Evolutionary conservation across 805 yeast species (phyloP).

Genomic region (Danielia oregonensis): DNA sequence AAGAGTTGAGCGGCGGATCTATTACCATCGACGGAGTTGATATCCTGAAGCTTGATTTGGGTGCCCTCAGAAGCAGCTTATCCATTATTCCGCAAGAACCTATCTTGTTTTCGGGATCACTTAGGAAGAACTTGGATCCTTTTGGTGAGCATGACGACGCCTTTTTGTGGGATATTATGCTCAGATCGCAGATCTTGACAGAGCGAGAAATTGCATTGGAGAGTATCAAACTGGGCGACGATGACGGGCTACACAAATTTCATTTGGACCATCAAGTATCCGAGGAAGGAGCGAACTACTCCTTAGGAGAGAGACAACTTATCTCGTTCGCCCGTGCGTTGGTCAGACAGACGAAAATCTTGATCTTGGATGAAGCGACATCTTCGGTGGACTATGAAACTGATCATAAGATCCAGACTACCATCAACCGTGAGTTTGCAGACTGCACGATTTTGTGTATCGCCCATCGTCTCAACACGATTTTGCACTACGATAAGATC

Average conservation of each 20-base stretch:
- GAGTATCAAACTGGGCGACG: too few species aligned
- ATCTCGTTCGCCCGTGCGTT: slow-evolving; percentile 69
- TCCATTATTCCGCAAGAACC: slow-evolving; percentile 75
- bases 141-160: slow-evolving; percentile 49
- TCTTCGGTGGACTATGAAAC: slow-evolving; percentile 73
- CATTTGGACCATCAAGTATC: slow-evolving; percentile 59
- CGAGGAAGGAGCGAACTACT: slow-evolving; percentile 67
- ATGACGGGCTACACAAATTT: slow-evolving; percentile 50
- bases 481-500: slow-evolving; percentile 70
- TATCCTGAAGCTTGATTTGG: slow-evolving; percentile 48
- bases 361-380: slow-evolving; percentile 74
- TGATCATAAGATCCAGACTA: slow-evolving; percentile 71
- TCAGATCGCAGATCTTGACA: slow-evolving; percentile 56
- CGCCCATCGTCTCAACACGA: slow-evolving; percentile 81
- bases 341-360: slow-evolving; percentile 56
- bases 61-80: slow-evolving; percentile 51
- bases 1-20: slow-evolving; percentile 47
- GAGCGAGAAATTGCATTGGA: too few species aligned
- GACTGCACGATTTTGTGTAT: slow-evolving; percentile 78
- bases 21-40: slow-evolving; percentile 59
- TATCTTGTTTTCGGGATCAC: slow-evolving; percentile 56
- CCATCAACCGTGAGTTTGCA: slow-evolving; percentile 68
- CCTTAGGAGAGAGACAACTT: slow-evolving; percentile 69
- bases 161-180: slow-evolving; percentile 55
- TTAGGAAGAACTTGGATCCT: slow-evolving; percentile 61